Evolutionary conservation across 345 rosid species (phyloP).

Genomic region (Populus alba): DNA sequence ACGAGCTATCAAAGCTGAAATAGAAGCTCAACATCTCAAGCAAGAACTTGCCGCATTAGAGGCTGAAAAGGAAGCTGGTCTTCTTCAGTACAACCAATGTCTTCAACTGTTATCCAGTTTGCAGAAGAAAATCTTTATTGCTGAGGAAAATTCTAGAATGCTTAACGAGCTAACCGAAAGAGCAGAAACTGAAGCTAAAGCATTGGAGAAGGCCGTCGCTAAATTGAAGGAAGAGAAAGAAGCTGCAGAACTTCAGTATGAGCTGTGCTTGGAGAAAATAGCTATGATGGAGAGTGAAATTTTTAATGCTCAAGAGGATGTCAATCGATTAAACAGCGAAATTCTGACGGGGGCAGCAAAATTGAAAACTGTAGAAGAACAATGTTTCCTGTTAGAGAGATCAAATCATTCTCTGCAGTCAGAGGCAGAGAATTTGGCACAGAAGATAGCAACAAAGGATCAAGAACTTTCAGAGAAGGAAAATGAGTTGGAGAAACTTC

Average conservation of each 20-base stretch:
- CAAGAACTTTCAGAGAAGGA: constrained; percentile 64
- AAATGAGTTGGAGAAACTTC: constrained; percentile 24
- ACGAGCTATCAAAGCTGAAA: constrained; percentile 34
- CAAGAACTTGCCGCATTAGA: constrained; percentile 16
- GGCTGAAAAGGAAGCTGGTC: constrained; percentile 26
- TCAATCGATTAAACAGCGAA: constrained; percentile 21
- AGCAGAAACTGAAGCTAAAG: constrained; percentile 28
- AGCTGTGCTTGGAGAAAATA: constrained; percentile 25
- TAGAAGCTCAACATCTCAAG: constrained; percentile 26
- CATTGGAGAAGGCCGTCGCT: constrained; percentile 19
- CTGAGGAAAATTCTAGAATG: constrained; percentile 52
- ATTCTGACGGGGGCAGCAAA: constrained; percentile 19
- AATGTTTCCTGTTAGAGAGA: constrained; percentile 44
- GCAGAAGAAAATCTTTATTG: constrained; percentile 43
- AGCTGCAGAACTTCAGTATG: constrained; percentile 20
- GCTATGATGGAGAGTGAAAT: constrained; percentile 21
- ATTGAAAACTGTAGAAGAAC: constrained; percentile 23
- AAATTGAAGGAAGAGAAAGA: constrained; percentile 25
- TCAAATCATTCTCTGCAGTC: constrained; percentile 46
- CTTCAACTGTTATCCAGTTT: constrained; percentile 23
- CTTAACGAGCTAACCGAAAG: constrained; percentile 22
- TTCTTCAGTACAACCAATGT: constrained; percentile 29
- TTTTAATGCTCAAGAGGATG: constrained; percentile 27
- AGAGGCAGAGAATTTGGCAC: constrained; percentile 26
- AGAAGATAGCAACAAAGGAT: constrained; percentile 48